Percentiles rank a stretch among this genome's conserved stretches.
These are phyloP conservation scores for Dothidotthia symphoricarpi DNA, from an alignment of 2,329 filamentous ascomycete genomes.

Conservation along the genomic window DNA sequence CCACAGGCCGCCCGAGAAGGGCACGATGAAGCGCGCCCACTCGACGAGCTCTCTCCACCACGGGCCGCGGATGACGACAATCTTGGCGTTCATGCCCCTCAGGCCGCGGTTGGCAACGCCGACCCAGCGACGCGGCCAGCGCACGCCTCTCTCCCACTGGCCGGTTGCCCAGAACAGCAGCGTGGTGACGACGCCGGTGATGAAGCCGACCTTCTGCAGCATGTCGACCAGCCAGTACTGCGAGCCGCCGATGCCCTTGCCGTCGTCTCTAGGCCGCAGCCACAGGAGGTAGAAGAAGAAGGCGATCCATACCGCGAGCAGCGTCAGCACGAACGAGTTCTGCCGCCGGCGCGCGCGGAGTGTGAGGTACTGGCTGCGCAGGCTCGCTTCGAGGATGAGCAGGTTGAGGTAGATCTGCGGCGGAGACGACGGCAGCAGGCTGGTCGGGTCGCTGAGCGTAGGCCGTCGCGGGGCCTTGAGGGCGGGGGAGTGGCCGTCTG, in stretches of 20 bases:
- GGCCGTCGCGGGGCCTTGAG: slow-evolving; percentile 41
- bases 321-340: slow-evolving; percentile 85
- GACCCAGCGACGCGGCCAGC: slow-evolving; percentile 92
- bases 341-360: slow-evolving; percentile 83
- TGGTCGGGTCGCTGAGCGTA: slow-evolving; percentile 65
- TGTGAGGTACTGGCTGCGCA: slow-evolving; percentile 89
- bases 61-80: slow-evolving; percentile 80
- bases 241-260: slow-evolving; percentile 82
- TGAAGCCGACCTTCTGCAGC: slow-evolving; percentile 84
- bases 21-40: slow-evolving; percentile 73
- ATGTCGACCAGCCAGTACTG: slow-evolving; percentile 97
- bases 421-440: slow-evolving; percentile 81
- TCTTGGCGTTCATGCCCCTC: slow-evolving; percentile 91
- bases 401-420: slow-evolving; percentile 98
- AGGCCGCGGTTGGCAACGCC: slow-evolving; percentile 84
- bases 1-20: slow-evolving; percentile 55
- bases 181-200: slow-evolving; percentile 83
- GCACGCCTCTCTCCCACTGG: slow-evolving; percentile 91
- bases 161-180: slow-evolving; percentile 90
- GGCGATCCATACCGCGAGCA: slow-evolving; percentile 76
- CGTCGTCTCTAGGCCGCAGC: slow-evolving; percentile 93
- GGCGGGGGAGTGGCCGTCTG: slow-evolving; percentile 18
- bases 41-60: slow-evolving; percentile 78
- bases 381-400: slow-evolving; percentile 89
- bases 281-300: slow-evolving; percentile 90